Percentiles rank a stretch among this genome's conserved stretches.
Conservation (phyloP, 2,329 filamentous ascomycete species). For the Bisporella sp. region DNA sequence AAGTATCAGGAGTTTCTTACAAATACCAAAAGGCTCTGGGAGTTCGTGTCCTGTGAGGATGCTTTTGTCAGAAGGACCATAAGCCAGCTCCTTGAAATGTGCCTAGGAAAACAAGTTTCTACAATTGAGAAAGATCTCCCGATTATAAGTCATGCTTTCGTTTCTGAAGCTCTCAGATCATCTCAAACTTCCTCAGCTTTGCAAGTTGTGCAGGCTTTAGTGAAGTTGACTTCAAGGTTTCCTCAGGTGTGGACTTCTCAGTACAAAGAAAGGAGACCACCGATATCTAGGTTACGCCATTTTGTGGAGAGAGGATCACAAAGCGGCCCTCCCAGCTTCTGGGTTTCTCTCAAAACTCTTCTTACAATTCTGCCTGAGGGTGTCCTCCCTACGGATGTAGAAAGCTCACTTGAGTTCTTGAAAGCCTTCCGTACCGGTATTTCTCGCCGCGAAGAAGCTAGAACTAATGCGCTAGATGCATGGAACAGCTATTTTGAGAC, state of each 20-base stretch:
- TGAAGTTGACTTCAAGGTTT: conserved; percentile 54
- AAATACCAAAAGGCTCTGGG: conserved; percentile 57
- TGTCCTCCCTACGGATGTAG: conserved; percentile 44
- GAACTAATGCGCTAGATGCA: conserved; percentile 57
- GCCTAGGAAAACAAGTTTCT: conserved; percentile 39
- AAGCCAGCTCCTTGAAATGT: conserved; percentile 43
- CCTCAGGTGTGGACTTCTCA: conserved; percentile 68
- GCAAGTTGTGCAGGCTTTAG: conserved; percentile 62
- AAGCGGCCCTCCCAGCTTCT: conserved; percentile 64
- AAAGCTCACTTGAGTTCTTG: conserved; percentile 55
- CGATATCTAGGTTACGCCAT: conserved; percentile 51
- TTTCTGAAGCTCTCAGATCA: conserved; percentile 66
- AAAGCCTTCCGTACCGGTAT: conserved; percentile 65
- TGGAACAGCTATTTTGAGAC: conserved; percentile 71
- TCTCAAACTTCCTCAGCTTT: conserved; percentile 68
- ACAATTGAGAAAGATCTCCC: conserved; percentile 42
- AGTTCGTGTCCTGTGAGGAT: conserved; percentile 57
- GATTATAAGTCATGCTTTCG: conserved; percentile 50
- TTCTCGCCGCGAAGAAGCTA: conserved; percentile 65
- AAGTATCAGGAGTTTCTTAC: conserved; percentile 61
- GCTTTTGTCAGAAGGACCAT: conserved; percentile 42
- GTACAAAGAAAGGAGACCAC: conserved; percentile 45
- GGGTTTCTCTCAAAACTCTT: conserved; percentile 60
- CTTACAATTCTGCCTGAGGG: conserved; percentile 48
- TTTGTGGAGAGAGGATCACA: conserved; percentile 84